phyloP scores from a whole-genome alignment of 352 stramenopile genomes.

The Phytopythium mirpurense region DNA sequence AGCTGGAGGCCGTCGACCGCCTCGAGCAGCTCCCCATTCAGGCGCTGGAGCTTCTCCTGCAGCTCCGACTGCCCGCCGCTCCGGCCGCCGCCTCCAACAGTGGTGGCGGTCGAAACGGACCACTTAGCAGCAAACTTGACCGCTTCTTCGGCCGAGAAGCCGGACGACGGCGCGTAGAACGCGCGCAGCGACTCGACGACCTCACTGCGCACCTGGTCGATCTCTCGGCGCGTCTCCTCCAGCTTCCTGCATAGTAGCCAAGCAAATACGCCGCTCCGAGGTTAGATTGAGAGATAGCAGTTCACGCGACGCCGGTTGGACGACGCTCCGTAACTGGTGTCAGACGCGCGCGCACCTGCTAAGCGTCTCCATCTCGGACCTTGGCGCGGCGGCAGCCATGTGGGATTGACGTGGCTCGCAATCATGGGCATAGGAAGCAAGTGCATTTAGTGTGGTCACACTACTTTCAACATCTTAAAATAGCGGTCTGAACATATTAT shows the following conservation, averaged over 20 bases:
- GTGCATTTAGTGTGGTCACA: not conserved
- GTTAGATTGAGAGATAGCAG: too few relatives aligned
- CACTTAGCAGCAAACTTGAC: conserved; percentile 53
- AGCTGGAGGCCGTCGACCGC: conserved; percentile 52
- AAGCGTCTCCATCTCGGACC: not conserved
- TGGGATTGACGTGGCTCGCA: conserved; percentile 3
- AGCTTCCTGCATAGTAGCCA: conserved; percentile 36
- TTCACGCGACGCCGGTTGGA: too few relatives aligned
- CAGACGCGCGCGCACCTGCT: not conserved
- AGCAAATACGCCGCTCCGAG: too few relatives aligned
- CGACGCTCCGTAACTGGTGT: not conserved
- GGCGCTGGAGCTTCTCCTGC: conserved; percentile 35
- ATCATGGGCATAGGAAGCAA: too few relatives aligned
- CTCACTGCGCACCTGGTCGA: conserved; percentile 41
- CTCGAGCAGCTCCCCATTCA: conserved; percentile 39
- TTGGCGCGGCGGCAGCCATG: not conserved
- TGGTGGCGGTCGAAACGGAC: conserved; percentile 4
- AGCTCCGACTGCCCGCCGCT: conserved; percentile 30
- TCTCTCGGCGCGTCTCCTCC: conserved; percentile 61
- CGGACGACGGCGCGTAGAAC: conserved; percentile 56
- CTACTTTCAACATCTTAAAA: not conserved
- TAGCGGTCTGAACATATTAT: not conserved
- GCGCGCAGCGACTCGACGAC: conserved; percentile 54
- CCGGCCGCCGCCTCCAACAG: not conserved
- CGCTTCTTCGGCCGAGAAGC: conserved; percentile 56